Base-by-base conservation (phyloP, 2,329 filamentous ascomycete genomes). In the Pyricularia sp. region DNA sequence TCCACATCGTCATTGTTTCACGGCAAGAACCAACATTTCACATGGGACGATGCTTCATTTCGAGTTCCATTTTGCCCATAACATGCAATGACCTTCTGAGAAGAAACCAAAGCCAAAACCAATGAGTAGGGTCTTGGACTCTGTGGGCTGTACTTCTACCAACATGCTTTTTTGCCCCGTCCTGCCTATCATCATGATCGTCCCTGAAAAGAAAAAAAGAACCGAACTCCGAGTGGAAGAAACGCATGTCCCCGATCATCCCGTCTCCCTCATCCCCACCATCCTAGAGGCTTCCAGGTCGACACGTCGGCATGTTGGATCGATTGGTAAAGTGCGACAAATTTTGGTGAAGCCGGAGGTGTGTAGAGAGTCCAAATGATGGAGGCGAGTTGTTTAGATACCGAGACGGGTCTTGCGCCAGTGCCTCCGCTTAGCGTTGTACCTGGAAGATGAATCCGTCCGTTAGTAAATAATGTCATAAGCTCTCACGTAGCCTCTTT, bases 331-430 rank as follows among this genome's bases (percentile, higher is more conserved):
- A 28, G 55, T 30, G 24, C 26, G 55, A 59, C 55, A 28, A 12
- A 28, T 28, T 59, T 59, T 59, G 8, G 55, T 26, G 28, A 59
- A 28, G 55, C 28, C 55, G 55, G 28, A 59, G 24, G 55, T 28
- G 55, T 26, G 16, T 30, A 59, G 55, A 59, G 35, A 62, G 53
- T 62, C 61, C 61, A 33, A 26, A 62, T 22, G 22, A 62, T 44
- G 61, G 44, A 35, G 53, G 60, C 26, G 49, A 44, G 33, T 80
- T 79, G 81, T 86, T 85, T 94, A 99, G 85, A 99, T 96, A 78
- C 92, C 92, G 83, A 99, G 91, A 79, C 92, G 90, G 79, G 94
- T 97, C 93, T 99, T 99, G 85, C 94, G 91, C 94, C 94, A 99
- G 81, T 99, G 94, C 84, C 94, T 90, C 82, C 94, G 86, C 91